Conservation (phyloP, 345 rosid genomes). For the Eucalyptus rudis region DNA sequence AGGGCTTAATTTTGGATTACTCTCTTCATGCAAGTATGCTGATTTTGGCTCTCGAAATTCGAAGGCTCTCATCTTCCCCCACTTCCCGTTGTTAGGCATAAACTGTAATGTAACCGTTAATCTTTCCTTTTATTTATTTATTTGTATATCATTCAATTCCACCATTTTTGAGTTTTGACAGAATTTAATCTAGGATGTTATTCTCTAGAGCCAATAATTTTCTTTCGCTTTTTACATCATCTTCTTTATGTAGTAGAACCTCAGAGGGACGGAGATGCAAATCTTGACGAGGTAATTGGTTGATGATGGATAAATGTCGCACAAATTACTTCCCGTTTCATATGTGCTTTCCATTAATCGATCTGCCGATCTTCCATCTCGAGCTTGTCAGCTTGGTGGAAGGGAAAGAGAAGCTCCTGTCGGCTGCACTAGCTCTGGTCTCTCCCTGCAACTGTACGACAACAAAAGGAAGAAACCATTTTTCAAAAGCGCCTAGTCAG, state of each 20-base stretch:
- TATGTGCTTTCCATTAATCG: neutral
- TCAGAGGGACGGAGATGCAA: neutral
- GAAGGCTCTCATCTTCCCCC: neutral
- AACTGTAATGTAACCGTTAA: neutral
- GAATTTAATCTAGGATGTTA: neutral
- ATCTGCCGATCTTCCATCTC: neutral
- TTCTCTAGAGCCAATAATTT: neutral
- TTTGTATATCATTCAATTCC: neutral
- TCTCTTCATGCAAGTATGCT: neutral
- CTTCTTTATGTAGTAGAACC: neutral
- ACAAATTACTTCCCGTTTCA: neutral
- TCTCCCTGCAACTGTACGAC: neutral
- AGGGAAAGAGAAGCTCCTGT: neutral
- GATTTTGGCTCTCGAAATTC: neutral
- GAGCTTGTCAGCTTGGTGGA: neutral
- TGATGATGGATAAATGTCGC: neutral
- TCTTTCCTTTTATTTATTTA: neutral
- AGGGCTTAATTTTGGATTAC: neutral
- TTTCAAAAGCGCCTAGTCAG: neutral
- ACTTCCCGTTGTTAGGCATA: neutral
- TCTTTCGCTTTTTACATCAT: neutral
- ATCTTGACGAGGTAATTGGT: neutral
- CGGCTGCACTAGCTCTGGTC: neutral
- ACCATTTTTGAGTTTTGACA: neutral
- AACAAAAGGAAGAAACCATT: neutral